Conservation (phyloP, 345 rosid genomes). For the Aquilaria malaccensis region DNA sequence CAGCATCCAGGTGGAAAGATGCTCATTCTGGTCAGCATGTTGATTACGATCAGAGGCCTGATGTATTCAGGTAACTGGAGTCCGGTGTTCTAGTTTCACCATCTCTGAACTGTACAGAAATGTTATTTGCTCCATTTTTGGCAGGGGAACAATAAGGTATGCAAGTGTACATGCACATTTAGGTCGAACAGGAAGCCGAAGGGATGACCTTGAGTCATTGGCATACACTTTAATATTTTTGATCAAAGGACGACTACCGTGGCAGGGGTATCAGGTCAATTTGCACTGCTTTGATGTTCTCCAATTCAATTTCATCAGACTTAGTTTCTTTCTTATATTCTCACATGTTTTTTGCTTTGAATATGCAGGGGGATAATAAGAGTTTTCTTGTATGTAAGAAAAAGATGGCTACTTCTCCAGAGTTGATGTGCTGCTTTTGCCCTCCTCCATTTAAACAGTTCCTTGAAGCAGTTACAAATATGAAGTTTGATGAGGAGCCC, state of each 20-base stretch:
- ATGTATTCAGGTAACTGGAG: slow-evolving; percentile 66
- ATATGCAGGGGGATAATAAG: slow-evolving; percentile 82
- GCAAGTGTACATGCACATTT: slow-evolving; percentile 97
- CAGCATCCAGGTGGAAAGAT: slow-evolving; percentile 96
- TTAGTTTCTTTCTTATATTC: slow-evolving; percentile 1
- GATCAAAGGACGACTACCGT: slow-evolving; percentile 85
- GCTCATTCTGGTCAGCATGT: slow-evolving; percentile 73
- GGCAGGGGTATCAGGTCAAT: slow-evolving; percentile 92
- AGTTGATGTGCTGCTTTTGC: slow-evolving; percentile 81
- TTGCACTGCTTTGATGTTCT: slow-evolving; percentile 6
- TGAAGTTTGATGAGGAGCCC: slow-evolving; percentile 94
- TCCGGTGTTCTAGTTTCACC: slow-evolving; percentile 4
- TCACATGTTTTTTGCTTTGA: slow-evolving; percentile 10
- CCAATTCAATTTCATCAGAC: not conserved
- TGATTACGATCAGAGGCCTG: slow-evolving; percentile 94
- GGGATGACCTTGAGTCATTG: slow-evolving; percentile 95
- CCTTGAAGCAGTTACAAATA: slow-evolving; percentile 84
- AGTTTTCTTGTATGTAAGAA: slow-evolving; percentile 96
- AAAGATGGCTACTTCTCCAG: slow-evolving; percentile 87
- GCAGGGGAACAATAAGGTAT: slow-evolving; percentile 94
- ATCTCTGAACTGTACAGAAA: not conserved
- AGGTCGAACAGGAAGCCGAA: slow-evolving; percentile 87
- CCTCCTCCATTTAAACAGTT: slow-evolving; percentile 80
- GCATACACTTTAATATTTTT: slow-evolving; percentile 93
- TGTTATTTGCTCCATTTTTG: slow-evolving; percentile 9